Evolutionary conservation across 2,329 filamentous ascomycete species (phyloP), one percentile per base, ranked within the genome.

Genomic region (Aspergillus brasiliensis): DNA sequence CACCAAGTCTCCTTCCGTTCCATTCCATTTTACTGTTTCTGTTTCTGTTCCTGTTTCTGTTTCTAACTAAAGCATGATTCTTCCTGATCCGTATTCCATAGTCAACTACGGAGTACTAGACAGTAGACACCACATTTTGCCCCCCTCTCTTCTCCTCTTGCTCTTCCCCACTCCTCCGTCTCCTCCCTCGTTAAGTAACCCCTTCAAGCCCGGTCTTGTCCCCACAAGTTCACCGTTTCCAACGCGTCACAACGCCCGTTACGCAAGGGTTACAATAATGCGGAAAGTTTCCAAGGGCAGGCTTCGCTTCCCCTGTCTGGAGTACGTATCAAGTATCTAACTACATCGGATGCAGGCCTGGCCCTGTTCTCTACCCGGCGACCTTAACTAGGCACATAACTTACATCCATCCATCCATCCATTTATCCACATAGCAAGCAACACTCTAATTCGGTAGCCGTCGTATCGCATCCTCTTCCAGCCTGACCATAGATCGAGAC

Each of bases 151-250:
- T 40, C 42, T 34, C 31, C 31, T 34, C 31, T 34, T 34, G 5
- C 31, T 46, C 48, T 44, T 34, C 13, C 10, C 46, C 37, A 21
- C 56, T 34, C 46, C 48, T 40, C 27, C 37, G 38, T 34, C 19
- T 27, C 15, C 28, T 53, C 27, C 34, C 44, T 56, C 28, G 40
- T 42, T 25, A 38, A 52, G 21, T 27, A 51, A 49, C 31, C 42
- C 55, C 34, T 52, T 57, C 37, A 42, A 58, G 54, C 53, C 38
- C 48, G 25, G 31, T 51, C 19, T 55, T 31, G 60, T 66, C 65
- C 62, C 65, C 65, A 65, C 65, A 67, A 65, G 65, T 67, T 67
- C 65, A 67, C 64, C 64, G 64, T 65, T 67, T 63, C 57, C 63
- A 64, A 63, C 65, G 65, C 65, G 62, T 68, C 63, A 68, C 62